These are phyloP conservation scores for Hyaloscypha finlandica DNA, from an alignment of 495 filamentous ascomycete genomes.

Conservation along the genomic window DNA sequence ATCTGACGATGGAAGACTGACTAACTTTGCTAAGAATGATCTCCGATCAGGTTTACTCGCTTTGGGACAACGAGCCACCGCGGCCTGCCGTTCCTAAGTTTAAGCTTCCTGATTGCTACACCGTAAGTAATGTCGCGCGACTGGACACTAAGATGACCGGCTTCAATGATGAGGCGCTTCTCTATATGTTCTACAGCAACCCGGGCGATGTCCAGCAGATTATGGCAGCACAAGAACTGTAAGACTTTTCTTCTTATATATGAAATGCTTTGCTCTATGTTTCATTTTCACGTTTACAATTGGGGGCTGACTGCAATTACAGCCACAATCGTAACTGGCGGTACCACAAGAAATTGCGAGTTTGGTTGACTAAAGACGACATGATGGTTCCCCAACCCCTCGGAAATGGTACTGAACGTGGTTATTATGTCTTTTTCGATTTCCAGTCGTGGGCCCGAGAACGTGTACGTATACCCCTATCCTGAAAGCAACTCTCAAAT, in stretches of 20 bases:
- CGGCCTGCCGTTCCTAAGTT: conserved; percentile 78
- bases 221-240: conserved; percentile 79
- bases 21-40: conserved; percentile 33
- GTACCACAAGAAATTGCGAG: conserved; percentile 84
- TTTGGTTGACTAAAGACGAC: conserved; percentile 91
- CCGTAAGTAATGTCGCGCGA: conserved; percentile 81
- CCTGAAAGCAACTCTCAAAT: conserved; percentile 15
- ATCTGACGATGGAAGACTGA: neutral
- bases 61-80: conserved; percentile 70
- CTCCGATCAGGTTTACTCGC: conserved; percentile 55
- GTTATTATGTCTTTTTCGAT: conserved; percentile 89
- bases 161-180: conserved; percentile 88
- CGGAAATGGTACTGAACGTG: conserved; percentile 72
- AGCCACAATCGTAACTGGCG: conserved; percentile 76
- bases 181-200: conserved; percentile 94
- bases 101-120: conserved; percentile 79
- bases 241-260: conserved; percentile 27
- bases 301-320: conserved; percentile 26
- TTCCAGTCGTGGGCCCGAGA: conserved; percentile 81
- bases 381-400: conserved; percentile 67
- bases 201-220: conserved; percentile 84
- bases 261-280: neutral
- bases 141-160: conserved; percentile 75
- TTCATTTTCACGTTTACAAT: too few species aligned
- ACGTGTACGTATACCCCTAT: conserved; percentile 57